These are phyloP conservation scores for Cyclanthera cordifolia DNA, from an alignment of 306 rosid genomes.

Conservation along the genomic window DNA sequence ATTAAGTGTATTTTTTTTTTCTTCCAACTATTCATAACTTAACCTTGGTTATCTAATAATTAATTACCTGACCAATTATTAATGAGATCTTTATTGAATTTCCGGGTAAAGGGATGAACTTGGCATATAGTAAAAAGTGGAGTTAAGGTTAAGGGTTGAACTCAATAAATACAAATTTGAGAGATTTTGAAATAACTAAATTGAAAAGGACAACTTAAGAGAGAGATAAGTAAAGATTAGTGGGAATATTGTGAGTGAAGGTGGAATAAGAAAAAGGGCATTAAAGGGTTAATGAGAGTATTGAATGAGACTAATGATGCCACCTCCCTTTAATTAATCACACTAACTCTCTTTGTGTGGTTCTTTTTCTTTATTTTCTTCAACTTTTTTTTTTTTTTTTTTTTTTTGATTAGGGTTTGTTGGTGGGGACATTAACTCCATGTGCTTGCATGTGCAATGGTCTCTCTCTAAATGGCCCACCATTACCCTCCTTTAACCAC, in stretches of 20 bases:
- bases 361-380: background rate
- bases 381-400: background rate
- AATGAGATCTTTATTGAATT: background rate
- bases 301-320: conserved; percentile 1
- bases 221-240: too few species aligned
- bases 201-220: background rate
- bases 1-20: too few species aligned
- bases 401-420: conserved; percentile 39
- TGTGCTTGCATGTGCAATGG: conserved; percentile 98
- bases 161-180: too few species aligned
- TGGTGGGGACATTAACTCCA: conserved; percentile 77
- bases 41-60: too few species aligned
- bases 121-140: background rate
- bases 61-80: too few species aligned
- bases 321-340: conserved; percentile 5
- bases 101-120: background rate
- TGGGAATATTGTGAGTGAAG: conserved; percentile 1
- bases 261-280: background rate
- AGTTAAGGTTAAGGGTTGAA: background rate
- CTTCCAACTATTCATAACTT: too few species aligned
- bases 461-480: conserved; percentile 72
- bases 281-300: background rate
- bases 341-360: background rate
- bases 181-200: background rate
- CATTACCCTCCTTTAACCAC: conserved; percentile 38